Conservation (phyloP, 306 rosid genomes). For the Cyclanthera cordifolia region DNA sequence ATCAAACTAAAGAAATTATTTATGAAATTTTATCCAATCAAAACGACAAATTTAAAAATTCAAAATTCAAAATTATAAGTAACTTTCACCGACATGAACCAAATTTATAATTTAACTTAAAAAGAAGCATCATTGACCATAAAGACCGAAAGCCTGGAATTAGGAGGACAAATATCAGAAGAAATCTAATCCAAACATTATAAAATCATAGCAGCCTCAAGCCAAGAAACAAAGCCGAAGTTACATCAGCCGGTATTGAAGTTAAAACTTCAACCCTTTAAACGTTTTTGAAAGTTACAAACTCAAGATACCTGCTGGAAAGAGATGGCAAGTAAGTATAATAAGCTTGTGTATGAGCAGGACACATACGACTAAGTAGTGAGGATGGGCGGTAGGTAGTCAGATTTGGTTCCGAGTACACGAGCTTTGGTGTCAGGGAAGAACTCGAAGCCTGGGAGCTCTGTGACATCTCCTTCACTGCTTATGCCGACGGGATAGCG, state of each 20-base stretch:
- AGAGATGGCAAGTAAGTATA: not conserved
- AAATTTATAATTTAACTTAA: not conserved
- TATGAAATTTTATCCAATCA: too few species aligned
- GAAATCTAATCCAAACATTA: not conserved
- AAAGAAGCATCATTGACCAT: not conserved
- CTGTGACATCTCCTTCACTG: slow-evolving; percentile 36
- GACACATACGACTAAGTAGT: slow-evolving; percentile 36
- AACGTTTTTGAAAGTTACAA: not conserved
- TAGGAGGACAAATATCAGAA: not conserved
- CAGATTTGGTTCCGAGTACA: slow-evolving; percentile 45
- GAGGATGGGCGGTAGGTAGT: slow-evolving; percentile 60
- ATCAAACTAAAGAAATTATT: too few species aligned
- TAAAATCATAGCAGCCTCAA: not conserved
- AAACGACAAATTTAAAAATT: too few species aligned
- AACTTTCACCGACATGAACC: not conserved
- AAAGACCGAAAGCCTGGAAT: not conserved
- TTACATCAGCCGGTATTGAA: not conserved
- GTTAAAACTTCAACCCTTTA: not conserved
- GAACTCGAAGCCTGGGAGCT: slow-evolving; percentile 45
- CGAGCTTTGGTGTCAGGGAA: slow-evolving; percentile 70
- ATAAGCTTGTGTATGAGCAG: not conserved
- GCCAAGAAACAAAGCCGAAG: not conserved
- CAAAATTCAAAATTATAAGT: too few species aligned
- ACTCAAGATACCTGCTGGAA: slow-evolving; percentile 1
- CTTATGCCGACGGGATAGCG: slow-evolving; percentile 45